phyloP scores from a whole-genome alignment of 192 early-diverging fungal species.

The Linnemannia elongata region DNA sequence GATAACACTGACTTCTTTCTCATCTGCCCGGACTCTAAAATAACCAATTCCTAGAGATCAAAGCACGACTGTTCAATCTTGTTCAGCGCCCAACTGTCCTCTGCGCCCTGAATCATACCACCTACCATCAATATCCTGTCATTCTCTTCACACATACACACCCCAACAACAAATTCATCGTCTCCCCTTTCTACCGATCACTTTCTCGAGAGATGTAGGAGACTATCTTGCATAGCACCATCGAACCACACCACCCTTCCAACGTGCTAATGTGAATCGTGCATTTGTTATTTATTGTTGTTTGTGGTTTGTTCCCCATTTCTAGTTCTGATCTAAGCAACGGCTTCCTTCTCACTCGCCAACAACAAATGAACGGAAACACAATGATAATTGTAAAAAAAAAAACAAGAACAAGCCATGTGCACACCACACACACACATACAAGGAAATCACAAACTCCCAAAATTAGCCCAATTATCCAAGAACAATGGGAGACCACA shows the following conservation, averaged over 20 bases:
- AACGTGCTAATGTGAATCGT: too few species aligned
- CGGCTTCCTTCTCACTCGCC: neutral
- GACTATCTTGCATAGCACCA: neutral
- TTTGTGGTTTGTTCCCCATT: neutral
- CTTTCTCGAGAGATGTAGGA: neutral
- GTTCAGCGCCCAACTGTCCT: neutral
- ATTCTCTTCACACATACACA: neutral
- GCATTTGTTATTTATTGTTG: neutral
- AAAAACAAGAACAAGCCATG: neutral
- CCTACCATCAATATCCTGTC: neutral
- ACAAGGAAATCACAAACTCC: too few species aligned
- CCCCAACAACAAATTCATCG: neutral
- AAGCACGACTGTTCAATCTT: neutral
- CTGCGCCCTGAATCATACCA: neutral
- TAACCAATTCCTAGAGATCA: neutral
- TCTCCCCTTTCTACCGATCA: neutral
- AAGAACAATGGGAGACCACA: neutral
- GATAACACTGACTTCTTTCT: neutral
- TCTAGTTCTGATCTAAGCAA: too few species aligned
- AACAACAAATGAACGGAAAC: neutral
- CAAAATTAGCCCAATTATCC: constrained; percentile 6
- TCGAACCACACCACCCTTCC: neutral
- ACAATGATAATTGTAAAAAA: neutral
- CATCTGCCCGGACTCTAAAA: neutral
- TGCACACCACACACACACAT: neutral